Evolutionary conservation across 1,284 basidiomycete species (phyloP).

Genomic region (Cystobasidium pallidum): DNA sequence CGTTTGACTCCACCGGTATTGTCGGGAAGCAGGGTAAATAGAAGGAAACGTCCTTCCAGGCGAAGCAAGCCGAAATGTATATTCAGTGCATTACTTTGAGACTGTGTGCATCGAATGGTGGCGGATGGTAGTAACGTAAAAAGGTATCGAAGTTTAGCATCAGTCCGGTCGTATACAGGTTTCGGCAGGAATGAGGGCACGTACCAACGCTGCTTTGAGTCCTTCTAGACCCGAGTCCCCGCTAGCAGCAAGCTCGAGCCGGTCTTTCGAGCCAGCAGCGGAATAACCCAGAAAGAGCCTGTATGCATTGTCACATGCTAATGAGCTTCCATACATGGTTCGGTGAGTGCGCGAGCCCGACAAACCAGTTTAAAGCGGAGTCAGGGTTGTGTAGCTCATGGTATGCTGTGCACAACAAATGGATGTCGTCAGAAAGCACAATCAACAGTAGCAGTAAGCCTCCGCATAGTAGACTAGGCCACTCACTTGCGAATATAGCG

Average conservation of each 20-base stretch:
- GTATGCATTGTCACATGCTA: conserved; percentile 23
- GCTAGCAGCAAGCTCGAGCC: conserved; percentile 21
- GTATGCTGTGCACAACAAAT: too few relatives aligned
- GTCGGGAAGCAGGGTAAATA: conserved; percentile 34
- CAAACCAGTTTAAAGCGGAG: conserved; percentile 35
- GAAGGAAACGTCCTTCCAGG: conserved; percentile 36
- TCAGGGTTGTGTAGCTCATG: conserved; percentile 21
- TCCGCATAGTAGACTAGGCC: not conserved
- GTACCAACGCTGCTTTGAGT: conserved; percentile 24
- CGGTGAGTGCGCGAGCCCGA: not conserved
- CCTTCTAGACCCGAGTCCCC: conserved; percentile 30
- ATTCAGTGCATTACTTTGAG: conserved; percentile 22
- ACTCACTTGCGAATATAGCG: conserved; percentile 27
- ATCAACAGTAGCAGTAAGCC: too few relatives aligned
- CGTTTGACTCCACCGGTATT: conserved; percentile 42
- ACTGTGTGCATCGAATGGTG: conserved; percentile 19
- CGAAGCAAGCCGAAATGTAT: conserved; percentile 42
- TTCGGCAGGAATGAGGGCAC: not conserved
- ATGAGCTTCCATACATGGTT: not conserved
- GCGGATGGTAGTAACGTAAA: not conserved
- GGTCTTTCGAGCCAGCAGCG: conserved; percentile 37
- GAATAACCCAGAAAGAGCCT: conserved; percentile 41
- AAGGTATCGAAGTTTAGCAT: not conserved
- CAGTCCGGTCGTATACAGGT: not conserved
- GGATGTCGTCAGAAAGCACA: too few relatives aligned